Percentiles rank a stretch among this genome's conserved stretches.
These are phyloP conservation scores for Stereocaulon alpinum DNA, from an alignment of 495 filamentous ascomycete genomes.

Conservation along the genomic window DNA sequence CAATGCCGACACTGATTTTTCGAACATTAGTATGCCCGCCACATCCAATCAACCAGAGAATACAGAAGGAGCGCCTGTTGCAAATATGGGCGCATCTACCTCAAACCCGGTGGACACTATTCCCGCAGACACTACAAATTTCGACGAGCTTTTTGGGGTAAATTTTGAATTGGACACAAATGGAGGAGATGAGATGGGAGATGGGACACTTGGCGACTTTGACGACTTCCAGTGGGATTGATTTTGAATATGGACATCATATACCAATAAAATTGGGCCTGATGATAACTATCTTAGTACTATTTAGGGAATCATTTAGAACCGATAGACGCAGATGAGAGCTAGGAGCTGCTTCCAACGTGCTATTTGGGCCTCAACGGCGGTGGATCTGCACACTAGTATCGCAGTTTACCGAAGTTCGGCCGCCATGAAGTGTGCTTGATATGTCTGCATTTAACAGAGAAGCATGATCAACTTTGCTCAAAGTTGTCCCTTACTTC, in stretches of 20 bases:
- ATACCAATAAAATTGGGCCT: not conserved
- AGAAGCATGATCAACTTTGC: too few relatives aligned
- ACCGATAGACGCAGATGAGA: too few relatives aligned
- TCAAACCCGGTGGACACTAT: not conserved
- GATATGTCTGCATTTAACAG: too few relatives aligned
- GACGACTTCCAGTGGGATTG: constrained; percentile 18
- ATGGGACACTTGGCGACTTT: constrained; percentile 10
- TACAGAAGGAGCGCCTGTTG: not conserved
- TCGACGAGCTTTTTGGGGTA: constrained; percentile 35
- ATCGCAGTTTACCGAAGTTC: too few relatives aligned
- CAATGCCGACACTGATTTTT: constrained; percentile 33
- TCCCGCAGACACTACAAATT: constrained; percentile 37
- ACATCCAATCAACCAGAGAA: constrained; percentile 6
- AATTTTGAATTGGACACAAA: constrained; percentile 10
- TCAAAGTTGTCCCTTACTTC: too few relatives aligned
- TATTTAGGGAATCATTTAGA: too few relatives aligned
- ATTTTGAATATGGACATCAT: constrained; percentile 9
- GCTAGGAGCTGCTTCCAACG: too few relatives aligned
- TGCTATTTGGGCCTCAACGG: too few relatives aligned
- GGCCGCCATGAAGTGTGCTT: too few relatives aligned
- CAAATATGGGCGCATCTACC: not conserved
- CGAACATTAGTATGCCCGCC: constrained; percentile 20
- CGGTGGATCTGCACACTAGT: too few relatives aligned
- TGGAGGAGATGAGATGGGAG: constrained; percentile 12
- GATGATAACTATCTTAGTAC: too few relatives aligned